phyloP scores from a whole-genome alignment of 129 eudicot species.

The Ambrosia trifida region DNA sequence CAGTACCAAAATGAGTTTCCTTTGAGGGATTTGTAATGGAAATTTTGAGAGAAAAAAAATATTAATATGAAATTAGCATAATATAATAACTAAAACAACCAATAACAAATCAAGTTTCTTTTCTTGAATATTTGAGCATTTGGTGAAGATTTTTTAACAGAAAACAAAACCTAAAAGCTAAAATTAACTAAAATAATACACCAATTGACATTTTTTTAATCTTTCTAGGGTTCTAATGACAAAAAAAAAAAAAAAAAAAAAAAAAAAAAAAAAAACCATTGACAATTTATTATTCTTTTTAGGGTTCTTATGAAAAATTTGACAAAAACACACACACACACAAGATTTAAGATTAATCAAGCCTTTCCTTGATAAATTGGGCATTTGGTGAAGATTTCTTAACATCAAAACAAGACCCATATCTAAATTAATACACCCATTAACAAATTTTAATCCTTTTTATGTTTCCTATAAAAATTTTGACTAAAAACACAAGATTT shows the following conservation, averaged over 20 bases:
- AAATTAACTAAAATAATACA: not conserved
- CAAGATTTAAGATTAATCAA: too few species aligned
- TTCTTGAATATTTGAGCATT: constrained; percentile 22
- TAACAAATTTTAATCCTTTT: too few species aligned
- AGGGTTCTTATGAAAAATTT: not conserved
- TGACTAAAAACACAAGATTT: too few species aligned
- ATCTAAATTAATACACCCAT: too few species aligned
- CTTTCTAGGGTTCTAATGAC: constrained; percentile 17
- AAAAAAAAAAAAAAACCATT: too few species aligned
- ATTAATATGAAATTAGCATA: constrained; percentile 3
- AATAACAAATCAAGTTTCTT: constrained; percentile 1
- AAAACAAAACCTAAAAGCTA: not conserved
- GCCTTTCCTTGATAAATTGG: too few species aligned
- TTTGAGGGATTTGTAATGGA: not conserved
- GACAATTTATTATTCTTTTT: too few species aligned
- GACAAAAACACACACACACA: too few species aligned
- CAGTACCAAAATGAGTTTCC: not conserved
- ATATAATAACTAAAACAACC: not conserved
- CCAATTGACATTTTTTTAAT: not conserved
- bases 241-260: too few species aligned
- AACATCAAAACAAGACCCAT: too few species aligned
- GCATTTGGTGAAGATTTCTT: too few species aligned
- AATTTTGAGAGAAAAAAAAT: not conserved
- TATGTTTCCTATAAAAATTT: too few species aligned
- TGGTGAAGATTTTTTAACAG: not conserved